These are phyloP conservation scores for Borovskyia barvae DNA, from an alignment of 208 protist genomes.

Conservation along the genomic window DNA sequence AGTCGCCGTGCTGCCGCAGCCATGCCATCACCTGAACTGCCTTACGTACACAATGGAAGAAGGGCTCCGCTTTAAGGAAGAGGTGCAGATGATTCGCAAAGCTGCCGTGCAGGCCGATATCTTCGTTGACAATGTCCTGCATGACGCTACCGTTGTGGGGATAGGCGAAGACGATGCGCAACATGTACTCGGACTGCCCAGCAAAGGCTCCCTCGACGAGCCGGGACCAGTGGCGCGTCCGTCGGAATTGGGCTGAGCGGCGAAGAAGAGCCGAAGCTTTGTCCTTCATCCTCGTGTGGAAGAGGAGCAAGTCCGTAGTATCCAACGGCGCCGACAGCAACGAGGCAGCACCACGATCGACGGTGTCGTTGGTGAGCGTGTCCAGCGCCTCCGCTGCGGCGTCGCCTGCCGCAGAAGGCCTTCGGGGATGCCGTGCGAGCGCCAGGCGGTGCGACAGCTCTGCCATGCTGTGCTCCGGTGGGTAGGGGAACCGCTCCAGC, in stretches of 20 bases:
- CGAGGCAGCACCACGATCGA: neutral
- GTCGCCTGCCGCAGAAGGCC: neutral
- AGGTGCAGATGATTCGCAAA: conserved; percentile 41
- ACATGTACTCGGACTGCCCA: conserved; percentile 52
- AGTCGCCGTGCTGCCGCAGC: conserved; percentile 24
- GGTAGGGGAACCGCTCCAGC: conserved; percentile 18
- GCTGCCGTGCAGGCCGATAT: conserved; percentile 17
- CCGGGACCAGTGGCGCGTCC: conserved; percentile 16
- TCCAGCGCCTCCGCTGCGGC: neutral
- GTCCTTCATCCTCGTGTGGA: conserved; percentile 8
- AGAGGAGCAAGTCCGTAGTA: conserved; percentile 15
- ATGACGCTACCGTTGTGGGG: conserved; percentile 77
- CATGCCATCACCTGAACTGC: conserved; percentile 53
- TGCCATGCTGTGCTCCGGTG: conserved; percentile 11
- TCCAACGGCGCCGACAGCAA: neutral
- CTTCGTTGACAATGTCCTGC: conserved; percentile 55
- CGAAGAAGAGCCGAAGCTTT: conserved; percentile 10
- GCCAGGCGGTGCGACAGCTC: conserved; percentile 4
- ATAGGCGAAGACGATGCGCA: conserved; percentile 67
- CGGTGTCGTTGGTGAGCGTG: neutral
- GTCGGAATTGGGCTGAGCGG: conserved; percentile 4
- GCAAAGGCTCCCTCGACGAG: conserved; percentile 30
- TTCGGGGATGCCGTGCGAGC: neutral
- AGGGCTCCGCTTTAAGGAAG: conserved; percentile 24
- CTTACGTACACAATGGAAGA: conserved; percentile 40